Percentiles rank a stretch among this genome's conserved stretches.
phyloP scores from a whole-genome alignment of 176 grass and related monocot genomes.

The Ensete ventricosum region DNA sequence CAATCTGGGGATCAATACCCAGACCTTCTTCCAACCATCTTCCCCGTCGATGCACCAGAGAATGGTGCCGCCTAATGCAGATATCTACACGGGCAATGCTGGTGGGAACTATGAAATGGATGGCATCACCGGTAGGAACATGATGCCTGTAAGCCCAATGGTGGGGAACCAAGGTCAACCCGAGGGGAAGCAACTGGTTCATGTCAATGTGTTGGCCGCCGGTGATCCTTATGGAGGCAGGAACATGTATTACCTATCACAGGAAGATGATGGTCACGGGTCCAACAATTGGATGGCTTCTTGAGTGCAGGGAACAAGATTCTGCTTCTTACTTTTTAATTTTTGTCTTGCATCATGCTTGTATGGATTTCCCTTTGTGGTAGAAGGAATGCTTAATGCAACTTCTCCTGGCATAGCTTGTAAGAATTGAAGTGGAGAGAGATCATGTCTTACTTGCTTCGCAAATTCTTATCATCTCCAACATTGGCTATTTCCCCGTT shows the following conservation, averaged over 20 bases:
- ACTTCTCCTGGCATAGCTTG: background rate
- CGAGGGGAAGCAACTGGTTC: background rate
- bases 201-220: background rate
- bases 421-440: background rate
- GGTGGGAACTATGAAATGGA: conserved; percentile 5
- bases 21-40: conserved; percentile 44
- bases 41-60: conserved; percentile 17
- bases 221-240: conserved; percentile 22
- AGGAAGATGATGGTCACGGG: conserved; percentile 20
- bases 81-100: conserved; percentile 10
- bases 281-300: conserved; percentile 31
- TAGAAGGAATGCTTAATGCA: background rate
- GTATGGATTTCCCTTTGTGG: no score
- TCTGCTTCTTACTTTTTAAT: conserved; percentile 19
- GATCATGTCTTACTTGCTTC: background rate
- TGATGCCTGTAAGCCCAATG: conserved; percentile 34
- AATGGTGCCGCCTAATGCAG: conserved; percentile 9
- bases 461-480: background rate
- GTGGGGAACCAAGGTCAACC: conserved; percentile 29
- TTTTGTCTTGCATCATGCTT: background rate
- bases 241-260: conserved; percentile 21
- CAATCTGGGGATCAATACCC: conserved; percentile 14
- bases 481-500: no score
- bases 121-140: conserved; percentile 10
- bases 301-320: conserved; percentile 1